phyloP scores from a whole-genome alignment of 1,139 yeast genomes.

The Debaryomyces psychrophilus region DNA sequence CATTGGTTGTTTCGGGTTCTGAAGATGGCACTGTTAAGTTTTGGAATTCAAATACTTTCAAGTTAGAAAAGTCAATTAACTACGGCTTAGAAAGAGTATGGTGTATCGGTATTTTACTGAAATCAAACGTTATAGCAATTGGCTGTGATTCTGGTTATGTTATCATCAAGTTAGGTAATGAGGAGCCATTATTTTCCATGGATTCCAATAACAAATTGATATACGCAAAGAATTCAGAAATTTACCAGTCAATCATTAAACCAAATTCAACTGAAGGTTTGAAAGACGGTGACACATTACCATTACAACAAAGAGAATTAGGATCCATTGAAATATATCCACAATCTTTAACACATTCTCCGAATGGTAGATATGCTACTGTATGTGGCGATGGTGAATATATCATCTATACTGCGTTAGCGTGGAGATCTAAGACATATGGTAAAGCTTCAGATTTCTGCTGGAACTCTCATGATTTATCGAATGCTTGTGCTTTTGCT shows the following conservation, averaged over 20 bases:
- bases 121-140: slow-evolving; percentile 79
- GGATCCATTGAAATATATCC: slow-evolving; percentile 95
- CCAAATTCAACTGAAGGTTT: slow-evolving; percentile 61
- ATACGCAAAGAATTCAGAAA: slow-evolving; percentile 90
- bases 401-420: slow-evolving; percentile 92
- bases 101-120: slow-evolving; percentile 84
- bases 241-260: slow-evolving; percentile 80
- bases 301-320: slow-evolving; percentile 81
- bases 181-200: slow-evolving; percentile 92
- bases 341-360: slow-evolving; percentile 83
- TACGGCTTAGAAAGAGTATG: slow-evolving; percentile 94
- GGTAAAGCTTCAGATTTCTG: slow-evolving; percentile 91
- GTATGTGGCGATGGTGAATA: slow-evolving; percentile 99
- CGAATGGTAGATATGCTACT: slow-evolving; percentile 95
- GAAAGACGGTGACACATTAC: slow-evolving; percentile 80
- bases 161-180: slow-evolving; percentile 85
- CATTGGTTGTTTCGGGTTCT: slow-evolving; percentile 80
- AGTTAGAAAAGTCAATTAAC: slow-evolving; percentile 86
- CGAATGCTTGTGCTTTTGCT: slow-evolving; percentile 77
- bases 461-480: slow-evolving; percentile 81
- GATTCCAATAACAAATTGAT: slow-evolving; percentile 90
- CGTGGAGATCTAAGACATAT: slow-evolving; percentile 95
- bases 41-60: slow-evolving; percentile 81
- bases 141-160: slow-evolving; percentile 96
- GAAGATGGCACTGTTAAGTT: slow-evolving; percentile 80